Evolutionary conservation across 1,139 yeast species (phyloP), one percentile per base, ranked within the genome.

Genomic region (Hemisphaericaspora subhashii): DNA sequence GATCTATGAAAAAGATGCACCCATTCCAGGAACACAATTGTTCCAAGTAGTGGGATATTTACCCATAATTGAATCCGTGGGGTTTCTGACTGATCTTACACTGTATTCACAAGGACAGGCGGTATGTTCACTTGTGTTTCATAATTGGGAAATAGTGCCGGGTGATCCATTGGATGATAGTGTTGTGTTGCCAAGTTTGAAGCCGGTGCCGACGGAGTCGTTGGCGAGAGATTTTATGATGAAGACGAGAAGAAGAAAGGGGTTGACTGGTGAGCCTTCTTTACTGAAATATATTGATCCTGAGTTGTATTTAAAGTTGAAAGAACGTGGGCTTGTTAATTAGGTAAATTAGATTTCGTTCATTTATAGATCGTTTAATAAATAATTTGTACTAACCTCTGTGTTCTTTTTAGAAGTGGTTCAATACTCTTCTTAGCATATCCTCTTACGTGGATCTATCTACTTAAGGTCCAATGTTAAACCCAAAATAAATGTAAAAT

Each of bases 21-120:
- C 88, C 4, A 77, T 92, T 27, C 81, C 83, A 1, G 97, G 90
- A 0, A 83, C 98, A 0, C 86, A 80, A 5, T 63, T 90, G 24
- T 78, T 72, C 53, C 71, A 68, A 41, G 66, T 88, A 3, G 65
- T 66, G 38, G 96, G 94, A 0, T 63, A 61, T 36, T 62, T 94
- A 3, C 98, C 98, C 0, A 95, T 87, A 0, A 86, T 92, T 38
- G 98, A 94, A 50, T 83, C 96, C 0, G 68, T 84, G 41, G 98
- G 98, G 0, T 71, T 94, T 35, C 96, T 87, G 55, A 81, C 95
- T 0, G 98, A 92, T 54, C 64, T 92, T 25, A 65, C 96, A 45
- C 63, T 88, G 15, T 78, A 83, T 16, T 79, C 96, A 0, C 81
- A 79, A 45, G 96, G 97, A 4, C 83, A 79, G 50, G 94, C 95